Conservation (phyloP, 2,329 filamentous ascomycete genomes). For the Fusarium coicis region DNA sequence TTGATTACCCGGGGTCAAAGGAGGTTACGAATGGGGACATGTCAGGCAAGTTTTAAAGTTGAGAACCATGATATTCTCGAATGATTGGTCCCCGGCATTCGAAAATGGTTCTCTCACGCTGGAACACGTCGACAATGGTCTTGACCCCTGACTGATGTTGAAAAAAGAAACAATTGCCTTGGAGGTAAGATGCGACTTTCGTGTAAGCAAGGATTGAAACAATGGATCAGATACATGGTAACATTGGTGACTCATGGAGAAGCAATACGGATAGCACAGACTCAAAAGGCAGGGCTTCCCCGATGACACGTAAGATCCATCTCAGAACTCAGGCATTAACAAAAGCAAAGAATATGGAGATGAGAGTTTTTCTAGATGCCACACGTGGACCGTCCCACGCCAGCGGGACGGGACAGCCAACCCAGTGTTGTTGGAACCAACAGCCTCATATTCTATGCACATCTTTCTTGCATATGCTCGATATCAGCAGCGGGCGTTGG, state of each 20-base stretch:
- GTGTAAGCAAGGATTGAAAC: constrained; percentile 1
- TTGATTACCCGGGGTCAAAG: constrained; percentile 21
- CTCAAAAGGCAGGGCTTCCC: constrained; percentile 1
- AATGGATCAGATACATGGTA: background rate
- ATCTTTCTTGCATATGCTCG: background rate
- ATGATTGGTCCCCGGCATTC: constrained; percentile 10
- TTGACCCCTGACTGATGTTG: background rate
- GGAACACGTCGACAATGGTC: background rate
- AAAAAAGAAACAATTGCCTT: background rate
- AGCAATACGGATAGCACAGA: background rate
- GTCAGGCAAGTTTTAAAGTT: constrained; percentile 15
- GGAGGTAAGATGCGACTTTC: constrained; percentile 2
- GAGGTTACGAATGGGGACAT: constrained; percentile 8
- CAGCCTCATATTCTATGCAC: constrained; percentile 11
- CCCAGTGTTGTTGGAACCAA: constrained; percentile 19
- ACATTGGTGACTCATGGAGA: constrained; percentile 5
- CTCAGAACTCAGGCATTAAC: background rate
- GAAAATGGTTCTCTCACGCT: background rate
- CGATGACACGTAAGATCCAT: constrained; percentile 18
- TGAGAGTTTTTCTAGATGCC: constrained; percentile 16
- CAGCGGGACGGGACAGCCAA: constrained; percentile 25
- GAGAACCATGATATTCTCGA: background rate
- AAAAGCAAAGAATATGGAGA: constrained; percentile 20
- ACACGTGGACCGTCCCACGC: constrained; percentile 34
- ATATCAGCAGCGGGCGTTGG: background rate